These are phyloP conservation scores for Clonostachys sp. DNA, from an alignment of 2,329 filamentous ascomycete genomes.

Conservation along the genomic window DNA sequence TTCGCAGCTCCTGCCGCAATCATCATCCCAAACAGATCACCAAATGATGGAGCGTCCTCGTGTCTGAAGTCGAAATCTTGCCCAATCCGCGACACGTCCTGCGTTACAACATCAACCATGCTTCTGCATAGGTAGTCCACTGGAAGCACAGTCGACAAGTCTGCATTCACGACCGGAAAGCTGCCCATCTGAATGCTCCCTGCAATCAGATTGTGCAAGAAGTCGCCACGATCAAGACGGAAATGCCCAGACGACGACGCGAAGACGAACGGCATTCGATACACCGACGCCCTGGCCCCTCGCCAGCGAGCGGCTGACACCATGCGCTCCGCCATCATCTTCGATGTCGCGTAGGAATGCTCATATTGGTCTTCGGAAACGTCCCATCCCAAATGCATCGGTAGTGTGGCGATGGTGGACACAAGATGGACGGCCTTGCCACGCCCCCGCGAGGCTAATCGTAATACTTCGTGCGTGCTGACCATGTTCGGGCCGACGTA, in stretches of 20 bases:
- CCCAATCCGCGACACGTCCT: conserved; percentile 1
- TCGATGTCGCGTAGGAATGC: conserved; percentile 9
- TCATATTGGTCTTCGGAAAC: conserved; percentile 5
- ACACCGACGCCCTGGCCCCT: conserved; percentile 4
- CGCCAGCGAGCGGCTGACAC: conserved; percentile 9
- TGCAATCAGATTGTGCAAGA: conserved; percentile 7
- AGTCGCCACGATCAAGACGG: conserved; percentile 7
- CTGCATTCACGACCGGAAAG: conserved; percentile 5
- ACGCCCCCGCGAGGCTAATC: conserved; percentile 5
- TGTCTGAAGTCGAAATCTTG: conserved; percentile 8
- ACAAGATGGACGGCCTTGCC: conserved; percentile 6
- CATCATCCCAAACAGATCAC: conserved; percentile 4
- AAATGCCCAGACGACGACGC: conserved; percentile 8
- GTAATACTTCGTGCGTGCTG: conserved; percentile 7
- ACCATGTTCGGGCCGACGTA: conserved; percentile 8
- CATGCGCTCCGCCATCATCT: conserved; percentile 7
- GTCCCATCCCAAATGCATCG: conserved; percentile 5
- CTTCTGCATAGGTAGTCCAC: conserved; percentile 7
- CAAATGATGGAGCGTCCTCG: conserved; percentile 2
- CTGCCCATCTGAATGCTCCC: conserved; percentile 5
- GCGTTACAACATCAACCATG: conserved; percentile 4
- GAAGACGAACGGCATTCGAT: conserved; percentile 5
- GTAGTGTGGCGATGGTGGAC: conserved; percentile 7
- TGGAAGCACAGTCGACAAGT: conserved; percentile 6
- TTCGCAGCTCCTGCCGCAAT: background rate